Base-by-base conservation (phyloP, 768 basidiomycete genomes). In the Boletus subparvulus region DNA sequence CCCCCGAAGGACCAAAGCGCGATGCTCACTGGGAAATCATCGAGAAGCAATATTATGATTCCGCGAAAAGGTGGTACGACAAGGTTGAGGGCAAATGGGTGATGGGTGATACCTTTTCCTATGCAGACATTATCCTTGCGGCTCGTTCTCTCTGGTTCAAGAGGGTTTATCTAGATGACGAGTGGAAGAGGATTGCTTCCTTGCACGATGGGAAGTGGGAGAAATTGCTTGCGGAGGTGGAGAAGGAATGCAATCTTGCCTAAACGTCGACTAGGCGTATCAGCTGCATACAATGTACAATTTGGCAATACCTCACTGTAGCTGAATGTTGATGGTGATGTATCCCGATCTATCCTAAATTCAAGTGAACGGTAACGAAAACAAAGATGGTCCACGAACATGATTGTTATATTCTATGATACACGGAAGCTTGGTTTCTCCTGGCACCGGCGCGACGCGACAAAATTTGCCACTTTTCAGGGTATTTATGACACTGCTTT, bases 381-480 rank as follows among this genome's bases (percentile, higher is more conserved):
- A 35, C 28, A 17, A 24, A 30, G 35, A 52, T n/a, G 11, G 21
- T 1, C 21, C 21, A 17, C 21, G n/a, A 44, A 16, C 2, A 19
- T 19, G 14, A 11, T 17, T 35, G 21, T 47, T 14, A 16, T 16
- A 44, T 44, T 41, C 30, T 42, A 28, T 24, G 12, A 32, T 53
- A 60, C 51, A 60, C 21, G 13, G 6, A 16, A 42, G 21, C 21
- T 98, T 99, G 44, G 97, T 99, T 79, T 99, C 97, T 62, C 97
- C 97, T 3, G 97, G 96, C 11, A 98, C 83, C 9, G 97, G 97
- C 12, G 97, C 97, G 56, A 98, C 95, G 14, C 83, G 84, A 80
- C 97, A 99, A 62, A 98, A 96, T 73, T 96, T 97, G 73, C 92
- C 88, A 75, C 91, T 93, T 81, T 98, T 99, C 59, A 99, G 83